Base-by-base conservation (phyloP, 805 yeast species). In the Teunomyces kruisii region DNA sequence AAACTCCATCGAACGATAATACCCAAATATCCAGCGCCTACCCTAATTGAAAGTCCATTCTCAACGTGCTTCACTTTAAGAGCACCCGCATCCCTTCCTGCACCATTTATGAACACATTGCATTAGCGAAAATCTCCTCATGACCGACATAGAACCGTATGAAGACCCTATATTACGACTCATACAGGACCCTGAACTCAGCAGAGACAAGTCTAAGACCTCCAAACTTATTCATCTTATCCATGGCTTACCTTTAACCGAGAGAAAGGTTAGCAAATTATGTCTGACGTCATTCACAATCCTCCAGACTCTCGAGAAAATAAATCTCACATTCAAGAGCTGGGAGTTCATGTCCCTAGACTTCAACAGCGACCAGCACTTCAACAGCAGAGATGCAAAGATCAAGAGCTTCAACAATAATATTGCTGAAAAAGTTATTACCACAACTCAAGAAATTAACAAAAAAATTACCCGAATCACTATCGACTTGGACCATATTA, bases 311-410 rank as follows among this genome's bases (percentile, higher is more conserved):
- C 60, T 79, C 33, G 84, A 79, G 58, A 71, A 72, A 48, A 65
- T 76, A 15, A 78, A 74, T 49, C 58, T 74, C 30, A 68, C 65
- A 29, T 62, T 76, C 39, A 70, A 74, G 47, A 75, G 75, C 48
- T 79, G 84, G 84, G 81, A 79, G 42, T 79, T 79, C 46, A 61
- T 75, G 36, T 74, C 83, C 8, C 58, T 79, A 22, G 81, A 79
- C 51, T 70, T 70, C 49, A 74, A 74, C 51, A 65, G 78, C 12
- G 67, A 71, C 15, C 62, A 58, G 28, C 76, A 72, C 49, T 72
- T 72, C 40, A 58, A 58, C 27, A 32, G 42, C 12, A 32, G 29
- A 15, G 52, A 51, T 32, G 48, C 49, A 19, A 56, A 55, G 10
- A 51, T 60, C 45, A 53, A 54, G 45, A 56, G 61, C 4, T 80